Conservation (phyloP, 2,329 filamentous ascomycete species). For the Penicillium oxalicum region DNA sequence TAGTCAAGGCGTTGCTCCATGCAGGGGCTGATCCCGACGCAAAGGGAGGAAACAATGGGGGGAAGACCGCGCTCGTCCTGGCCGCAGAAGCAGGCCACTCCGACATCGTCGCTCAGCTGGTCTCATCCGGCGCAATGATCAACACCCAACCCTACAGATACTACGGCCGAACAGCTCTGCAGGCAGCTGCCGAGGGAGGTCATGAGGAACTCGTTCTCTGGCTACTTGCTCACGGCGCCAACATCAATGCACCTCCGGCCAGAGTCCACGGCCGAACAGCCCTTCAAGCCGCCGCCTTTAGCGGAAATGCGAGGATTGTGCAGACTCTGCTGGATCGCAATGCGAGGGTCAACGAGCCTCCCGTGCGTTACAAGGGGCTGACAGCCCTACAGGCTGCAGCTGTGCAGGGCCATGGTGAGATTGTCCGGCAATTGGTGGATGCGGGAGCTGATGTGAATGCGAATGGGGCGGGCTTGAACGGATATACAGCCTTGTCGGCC, state of each 20-base stretch:
- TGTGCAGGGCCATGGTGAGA: not conserved
- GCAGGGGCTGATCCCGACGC: not conserved
- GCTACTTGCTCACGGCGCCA: not conserved
- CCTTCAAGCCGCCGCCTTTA: conserved; percentile 1
- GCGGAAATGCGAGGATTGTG: not conserved
- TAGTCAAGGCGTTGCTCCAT: not conserved
- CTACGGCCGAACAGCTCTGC: not conserved
- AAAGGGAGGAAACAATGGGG: not conserved
- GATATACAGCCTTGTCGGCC: conserved; percentile 2
- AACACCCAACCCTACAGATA: not conserved
- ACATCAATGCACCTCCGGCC: not conserved
- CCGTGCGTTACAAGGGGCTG: conserved; percentile 1
- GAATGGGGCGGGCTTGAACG: not conserved
- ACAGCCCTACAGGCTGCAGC: conserved; percentile 1
- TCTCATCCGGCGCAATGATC: not conserved
- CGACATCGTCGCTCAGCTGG: not conserved
- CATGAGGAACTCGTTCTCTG: not conserved
- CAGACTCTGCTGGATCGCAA: not conserved
- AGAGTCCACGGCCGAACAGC: conserved; percentile 1
- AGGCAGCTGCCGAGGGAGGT: not conserved
- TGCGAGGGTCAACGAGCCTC: not conserved
- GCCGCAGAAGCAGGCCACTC: not conserved
- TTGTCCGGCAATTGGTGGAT: not conserved
- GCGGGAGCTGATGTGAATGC: conserved; percentile 1
- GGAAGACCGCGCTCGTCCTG: not conserved